Evolutionary conservation across 805 yeast genomes (phyloP).

Genomic region (Suhomyces vadensis): DNA sequence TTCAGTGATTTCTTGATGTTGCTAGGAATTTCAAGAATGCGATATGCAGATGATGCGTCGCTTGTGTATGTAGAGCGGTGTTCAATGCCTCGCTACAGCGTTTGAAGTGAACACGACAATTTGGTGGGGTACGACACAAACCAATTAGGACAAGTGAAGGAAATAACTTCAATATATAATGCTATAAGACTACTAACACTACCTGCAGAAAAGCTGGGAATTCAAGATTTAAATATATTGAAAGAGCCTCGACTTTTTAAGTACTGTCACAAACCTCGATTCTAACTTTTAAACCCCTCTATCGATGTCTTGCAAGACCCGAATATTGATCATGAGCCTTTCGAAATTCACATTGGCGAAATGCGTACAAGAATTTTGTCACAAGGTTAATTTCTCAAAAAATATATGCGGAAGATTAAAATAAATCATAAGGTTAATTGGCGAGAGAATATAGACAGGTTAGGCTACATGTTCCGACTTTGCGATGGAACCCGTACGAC

Average conservation of each 20-base stretch:
- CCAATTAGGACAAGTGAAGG: too few relatives aligned
- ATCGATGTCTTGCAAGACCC: neutral
- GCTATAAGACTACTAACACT: too few relatives aligned
- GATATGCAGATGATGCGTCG: constrained; percentile 2
- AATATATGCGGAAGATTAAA: neutral
- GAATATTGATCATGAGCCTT: neutral
- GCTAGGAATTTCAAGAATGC: neutral
- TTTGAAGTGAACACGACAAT: constrained; percentile 1
- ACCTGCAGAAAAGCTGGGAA: too few relatives aligned
- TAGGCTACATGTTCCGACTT: neutral
- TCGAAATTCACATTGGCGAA: neutral
- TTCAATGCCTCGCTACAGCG: constrained; percentile 1
- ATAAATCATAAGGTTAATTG: neutral
- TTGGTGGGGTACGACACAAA: neutral
- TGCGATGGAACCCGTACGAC: too few relatives aligned
- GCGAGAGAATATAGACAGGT: neutral
- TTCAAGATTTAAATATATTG: too few relatives aligned
- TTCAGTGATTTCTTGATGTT: neutral
- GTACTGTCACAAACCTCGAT: too few relatives aligned
- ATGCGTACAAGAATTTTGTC: neutral
- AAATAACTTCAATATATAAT: too few relatives aligned
- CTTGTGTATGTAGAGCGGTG: neutral
- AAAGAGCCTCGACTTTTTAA: neutral
- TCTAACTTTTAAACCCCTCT: neutral
- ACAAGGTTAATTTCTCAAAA: neutral